These are phyloP conservation scores for Evernia prunastri DNA, from an alignment of 495 filamentous ascomycete genomes.

Conservation along the genomic window DNA sequence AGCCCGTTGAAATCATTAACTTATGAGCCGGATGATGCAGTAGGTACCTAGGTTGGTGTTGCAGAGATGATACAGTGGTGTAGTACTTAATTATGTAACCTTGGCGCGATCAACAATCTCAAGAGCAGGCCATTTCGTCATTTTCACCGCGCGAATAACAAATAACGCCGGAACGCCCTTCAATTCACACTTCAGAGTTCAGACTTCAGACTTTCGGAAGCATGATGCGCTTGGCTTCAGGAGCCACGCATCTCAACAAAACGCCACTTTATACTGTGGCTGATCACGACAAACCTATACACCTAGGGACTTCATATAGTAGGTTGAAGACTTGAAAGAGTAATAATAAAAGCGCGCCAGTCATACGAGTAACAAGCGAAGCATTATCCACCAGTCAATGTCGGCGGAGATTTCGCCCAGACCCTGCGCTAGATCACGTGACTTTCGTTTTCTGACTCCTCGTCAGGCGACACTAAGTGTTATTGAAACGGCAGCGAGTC, in stretches of 20 bases:
- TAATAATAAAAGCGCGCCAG: slow-evolving; percentile 5
- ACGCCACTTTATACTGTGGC: neutral
- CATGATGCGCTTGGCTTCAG: neutral
- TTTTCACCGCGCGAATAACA: too few species aligned
- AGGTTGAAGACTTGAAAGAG: too few species aligned
- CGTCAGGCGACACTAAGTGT: neutral
- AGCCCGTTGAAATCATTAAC: neutral
- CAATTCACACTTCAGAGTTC: too few species aligned
- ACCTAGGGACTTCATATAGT: too few species aligned
- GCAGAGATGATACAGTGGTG: neutral
- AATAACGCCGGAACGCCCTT: too few species aligned
- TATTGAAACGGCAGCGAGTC: neutral
- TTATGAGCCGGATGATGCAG: neutral
- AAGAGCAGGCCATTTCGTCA: neutral
- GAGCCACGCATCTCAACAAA: neutral
- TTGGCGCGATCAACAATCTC: neutral
- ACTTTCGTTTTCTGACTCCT: neutral
- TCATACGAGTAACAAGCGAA: too few species aligned
- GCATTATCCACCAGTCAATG: neutral
- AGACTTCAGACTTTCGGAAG: too few species aligned
- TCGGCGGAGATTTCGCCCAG: neutral
- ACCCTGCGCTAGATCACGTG: neutral
- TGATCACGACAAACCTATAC: too few species aligned
- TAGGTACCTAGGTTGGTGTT: neutral
- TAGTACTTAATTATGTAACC: neutral